A percentile compares a stretch with the other conserved stretches of the same genome.
phyloP scores from a whole-genome alignment of 2,329 filamentous ascomycete genomes.

The Aspergillus eucalypticola region DNA sequence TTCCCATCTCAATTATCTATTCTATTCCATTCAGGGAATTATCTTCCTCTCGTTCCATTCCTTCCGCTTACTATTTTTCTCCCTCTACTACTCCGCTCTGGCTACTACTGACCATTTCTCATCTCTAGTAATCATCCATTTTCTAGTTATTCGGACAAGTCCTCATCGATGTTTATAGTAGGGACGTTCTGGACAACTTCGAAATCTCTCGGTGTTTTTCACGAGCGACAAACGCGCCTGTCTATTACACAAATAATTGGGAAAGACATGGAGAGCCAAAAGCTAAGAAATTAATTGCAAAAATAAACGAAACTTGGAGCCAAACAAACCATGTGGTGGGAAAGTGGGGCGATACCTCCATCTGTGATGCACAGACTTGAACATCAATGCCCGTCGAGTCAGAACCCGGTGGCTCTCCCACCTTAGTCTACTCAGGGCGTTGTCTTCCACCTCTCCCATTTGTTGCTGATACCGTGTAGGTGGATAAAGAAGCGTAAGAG shows the following conservation, averaged over 20 bases:
- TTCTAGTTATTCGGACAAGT: no score
- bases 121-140: no score
- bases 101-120: no score
- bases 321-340: conserved; percentile 23
- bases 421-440: background rate
- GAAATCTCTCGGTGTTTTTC: no score
- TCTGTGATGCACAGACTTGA: conserved; percentile 14
- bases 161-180: no score
- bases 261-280: background rate
- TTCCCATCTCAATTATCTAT: background rate
- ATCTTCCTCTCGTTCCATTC: no score
- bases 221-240: background rate
- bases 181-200: no score
- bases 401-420: conserved; percentile 28
- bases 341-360: conserved; percentile 19
- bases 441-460: conserved; percentile 12
- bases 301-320: background rate
- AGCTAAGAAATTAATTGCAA: background rate
- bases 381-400: conserved; percentile 9
- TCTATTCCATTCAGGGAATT: background rate
- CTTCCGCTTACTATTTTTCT: background rate
- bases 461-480: conserved; percentile 15
- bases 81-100: background rate
- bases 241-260: background rate
- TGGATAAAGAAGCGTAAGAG: conserved; percentile 15